These are phyloP conservation scores for Annulohypoxylon bovei DNA, from an alignment of 495 filamentous ascomycete species.

Conservation along the genomic window DNA sequence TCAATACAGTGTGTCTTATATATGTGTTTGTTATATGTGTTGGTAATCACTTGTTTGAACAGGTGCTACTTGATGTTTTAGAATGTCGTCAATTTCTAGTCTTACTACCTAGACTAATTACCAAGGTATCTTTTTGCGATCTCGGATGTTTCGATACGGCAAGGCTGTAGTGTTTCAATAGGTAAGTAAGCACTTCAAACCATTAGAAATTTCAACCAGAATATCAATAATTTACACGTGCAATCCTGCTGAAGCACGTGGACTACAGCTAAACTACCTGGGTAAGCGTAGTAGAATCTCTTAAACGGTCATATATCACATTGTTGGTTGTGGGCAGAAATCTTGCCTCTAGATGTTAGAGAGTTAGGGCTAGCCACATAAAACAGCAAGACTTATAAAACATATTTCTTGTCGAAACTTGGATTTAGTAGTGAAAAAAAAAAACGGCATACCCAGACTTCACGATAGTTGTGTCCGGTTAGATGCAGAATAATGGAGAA, in stretches of 20 bases:
- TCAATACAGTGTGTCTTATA: neutral
- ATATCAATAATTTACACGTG: neutral
- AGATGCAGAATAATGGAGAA: slow-evolving; percentile 17
- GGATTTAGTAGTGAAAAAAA: neutral
- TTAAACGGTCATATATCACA: neutral
- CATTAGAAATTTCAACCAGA: neutral
- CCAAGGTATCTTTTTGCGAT: neutral
- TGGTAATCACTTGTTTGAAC: slow-evolving; percentile 8
- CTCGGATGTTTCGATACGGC: slow-evolving; percentile 19
- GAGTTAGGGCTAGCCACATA: neutral
- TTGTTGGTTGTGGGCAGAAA: neutral
- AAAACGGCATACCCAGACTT: neutral
- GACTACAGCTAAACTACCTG: neutral
- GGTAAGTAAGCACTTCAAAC: neutral
- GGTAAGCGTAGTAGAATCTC: neutral
- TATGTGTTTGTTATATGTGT: neutral
- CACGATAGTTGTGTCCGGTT: slow-evolving; percentile 9
- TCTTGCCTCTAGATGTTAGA: neutral
- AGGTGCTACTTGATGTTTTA: neutral
- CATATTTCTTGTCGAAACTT: neutral
- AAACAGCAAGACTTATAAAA: neutral
- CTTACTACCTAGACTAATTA: slow-evolving; percentile 6
- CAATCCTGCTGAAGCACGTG: neutral
- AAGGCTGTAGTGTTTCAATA: slow-evolving; percentile 19
- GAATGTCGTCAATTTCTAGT: neutral